Evolutionary conservation across 148 eudicot species (phyloP), one percentile per base, ranked within the genome.

Genomic region (Salicornia ramosissima): DNA sequence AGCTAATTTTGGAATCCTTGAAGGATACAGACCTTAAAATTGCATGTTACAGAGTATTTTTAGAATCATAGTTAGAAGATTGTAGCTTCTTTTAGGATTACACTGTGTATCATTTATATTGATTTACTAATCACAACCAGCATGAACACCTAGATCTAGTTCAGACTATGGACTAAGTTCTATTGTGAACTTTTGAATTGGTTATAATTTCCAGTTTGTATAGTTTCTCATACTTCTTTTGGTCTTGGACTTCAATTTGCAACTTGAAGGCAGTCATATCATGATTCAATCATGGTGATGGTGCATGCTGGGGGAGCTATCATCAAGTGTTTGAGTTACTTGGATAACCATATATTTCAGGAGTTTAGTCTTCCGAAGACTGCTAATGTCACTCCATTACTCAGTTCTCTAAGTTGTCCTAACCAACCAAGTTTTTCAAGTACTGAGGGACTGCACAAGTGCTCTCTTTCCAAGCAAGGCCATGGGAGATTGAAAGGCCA

Each of bases 281-380:
- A 85, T 85, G 90, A 79, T 90, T 82, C 84, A 85, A 79, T 78
- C 74, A 89, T 92, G 97, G 46, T 85, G 70, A 81, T 30, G 53
- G 63, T 79, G 71, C 77, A 83, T 64, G 70, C 70, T 52, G 63
- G 63, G 43, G 87, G 81, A 71, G 81, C 81, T 60, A 72, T 79
- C 72, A 78, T 58, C 78, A 81, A 75, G 72, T 78, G 77, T 74
- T 74, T 26, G 31, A 53, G 78, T 77, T 68, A 39, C 69, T 60
- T 73, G 54, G 84, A 80, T 63, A 45, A 31, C 70, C 71, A 66
- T 72, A 40, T 71, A 67, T 72, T 76, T 65, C 78, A 69, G n/a
- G 87, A 85, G 30, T 72, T 74, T 68, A 64, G 67, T 64, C 72
- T 69, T 58, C 59, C 68, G 70, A 86, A 76, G 80, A 70, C 75